A percentile compares a stretch with the other conserved stretches of the same genome.
These are phyloP conservation scores for Elaphomyces granulatus DNA, from an alignment of 495 filamentous ascomycete species.

Conservation along the genomic window DNA sequence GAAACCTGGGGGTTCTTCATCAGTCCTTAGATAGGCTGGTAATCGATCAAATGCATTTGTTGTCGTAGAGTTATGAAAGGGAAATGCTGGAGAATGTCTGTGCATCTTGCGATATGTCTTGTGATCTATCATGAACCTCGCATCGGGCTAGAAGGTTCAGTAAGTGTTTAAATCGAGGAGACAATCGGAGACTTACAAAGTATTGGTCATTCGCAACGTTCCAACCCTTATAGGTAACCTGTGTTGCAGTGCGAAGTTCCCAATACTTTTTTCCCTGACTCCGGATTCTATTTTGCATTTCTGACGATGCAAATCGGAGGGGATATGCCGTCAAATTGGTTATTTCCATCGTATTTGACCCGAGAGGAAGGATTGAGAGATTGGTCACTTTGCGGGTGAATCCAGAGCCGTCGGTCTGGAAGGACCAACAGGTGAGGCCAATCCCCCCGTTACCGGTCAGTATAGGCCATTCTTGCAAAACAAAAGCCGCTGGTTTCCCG, in stretches of 20 bases:
- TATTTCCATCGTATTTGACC: slow-evolving; percentile 2
- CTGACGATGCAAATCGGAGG: slow-evolving; percentile 2
- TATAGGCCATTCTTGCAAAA: not conserved
- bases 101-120: slow-evolving; percentile 7
- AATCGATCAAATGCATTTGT: slow-evolving; percentile 3
- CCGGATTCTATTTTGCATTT: not conserved
- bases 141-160: slow-evolving; percentile 4
- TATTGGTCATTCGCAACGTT: slow-evolving; percentile 4
- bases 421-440: slow-evolving; percentile 3
- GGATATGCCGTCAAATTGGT: slow-evolving; percentile 5
- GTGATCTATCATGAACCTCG: slow-evolving; percentile 9
- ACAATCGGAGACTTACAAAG: not conserved
- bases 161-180: not conserved
- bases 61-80: too few relatives aligned
- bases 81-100: not conserved
- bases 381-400: slow-evolving; percentile 1
- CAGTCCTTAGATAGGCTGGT: not conserved
- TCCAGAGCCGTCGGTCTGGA: slow-evolving; percentile 1
- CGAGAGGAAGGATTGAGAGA: not conserved
- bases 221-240: slow-evolving; percentile 7
- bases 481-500: slow-evolving; percentile 2
- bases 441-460: not conserved
- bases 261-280: slow-evolving; percentile 6
- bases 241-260: slow-evolving; percentile 2
- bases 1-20: slow-evolving; percentile 1